These are phyloP conservation scores for Wickerhamiella siamensis DNA, from an alignment of 805 yeast species.

Conservation along the genomic window DNA sequence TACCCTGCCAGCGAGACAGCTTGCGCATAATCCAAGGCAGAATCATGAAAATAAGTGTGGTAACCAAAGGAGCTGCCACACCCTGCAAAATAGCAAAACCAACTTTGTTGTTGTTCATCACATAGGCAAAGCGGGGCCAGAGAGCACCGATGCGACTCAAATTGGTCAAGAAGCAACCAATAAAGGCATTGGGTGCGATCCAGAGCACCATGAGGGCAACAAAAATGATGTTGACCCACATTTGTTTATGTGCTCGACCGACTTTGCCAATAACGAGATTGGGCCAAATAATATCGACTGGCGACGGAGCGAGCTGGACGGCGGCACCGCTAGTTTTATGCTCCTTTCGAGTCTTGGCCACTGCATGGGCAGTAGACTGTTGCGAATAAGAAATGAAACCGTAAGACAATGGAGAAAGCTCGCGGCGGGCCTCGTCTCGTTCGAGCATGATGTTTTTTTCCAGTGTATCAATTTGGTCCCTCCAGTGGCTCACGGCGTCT, in stretches of 20 bases:
- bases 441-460: slow-evolving; percentile 4
- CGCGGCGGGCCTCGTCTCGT: slow-evolving; percentile 10
- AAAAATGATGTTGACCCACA: slow-evolving; percentile 24
- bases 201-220: slow-evolving; percentile 22
- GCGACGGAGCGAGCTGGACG: slow-evolving; percentile 23
- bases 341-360: slow-evolving; percentile 11
- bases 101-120: slow-evolving; percentile 17
- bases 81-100: slow-evolving; percentile 27
- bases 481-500: slow-evolving; percentile 11
- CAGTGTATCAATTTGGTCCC: not conserved
- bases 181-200: slow-evolving; percentile 29
- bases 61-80: slow-evolving; percentile 25
- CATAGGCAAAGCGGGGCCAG: slow-evolving; percentile 24
- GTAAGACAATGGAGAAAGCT: slow-evolving; percentile 14
- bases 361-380: slow-evolving; percentile 16
- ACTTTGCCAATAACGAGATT: slow-evolving; percentile 20
- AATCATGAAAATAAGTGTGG: slow-evolving; percentile 24
- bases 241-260: slow-evolving; percentile 22
- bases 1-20: slow-evolving; percentile 27
- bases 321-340: slow-evolving; percentile 10
- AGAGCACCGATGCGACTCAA: slow-evolving; percentile 24
- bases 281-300: slow-evolving; percentile 26
- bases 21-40: slow-evolving; percentile 26
- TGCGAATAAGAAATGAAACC: slow-evolving; percentile 24
- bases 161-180: slow-evolving; percentile 28